Percentiles rank a stretch among this genome's conserved stretches.
Conservation (phyloP, 345 rosid species). For the Microcos paniculata region DNA sequence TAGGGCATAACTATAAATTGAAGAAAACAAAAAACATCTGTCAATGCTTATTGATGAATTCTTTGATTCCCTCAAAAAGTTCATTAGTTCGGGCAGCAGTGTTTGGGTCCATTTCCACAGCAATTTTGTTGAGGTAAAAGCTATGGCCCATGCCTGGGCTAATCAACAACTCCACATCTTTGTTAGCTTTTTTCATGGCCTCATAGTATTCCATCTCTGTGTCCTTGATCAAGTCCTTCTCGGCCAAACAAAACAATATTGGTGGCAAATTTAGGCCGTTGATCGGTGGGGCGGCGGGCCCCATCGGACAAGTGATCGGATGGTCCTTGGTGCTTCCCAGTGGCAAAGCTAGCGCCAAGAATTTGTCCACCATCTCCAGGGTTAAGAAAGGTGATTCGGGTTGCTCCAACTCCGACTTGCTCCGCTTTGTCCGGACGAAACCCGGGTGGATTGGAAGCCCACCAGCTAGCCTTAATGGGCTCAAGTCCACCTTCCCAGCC, state of each 20-base stretch:
- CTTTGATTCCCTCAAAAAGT: slow-evolving; percentile 38
- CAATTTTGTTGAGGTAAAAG: slow-evolving; percentile 57
- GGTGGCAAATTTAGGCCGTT: slow-evolving; percentile 46
- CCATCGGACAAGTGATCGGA: slow-evolving; percentile 68
- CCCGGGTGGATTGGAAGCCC: slow-evolving; percentile 50
- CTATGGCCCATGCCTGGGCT: slow-evolving; percentile 56
- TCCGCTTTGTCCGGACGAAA: slow-evolving; percentile 51
- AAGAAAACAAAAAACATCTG: background rate
- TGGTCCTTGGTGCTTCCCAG: slow-evolving; percentile 45
- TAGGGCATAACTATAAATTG: background rate
- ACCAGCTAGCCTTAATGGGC: slow-evolving; percentile 38
- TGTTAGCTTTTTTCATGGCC: slow-evolving; percentile 42
- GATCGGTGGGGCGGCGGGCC: slow-evolving; percentile 35
- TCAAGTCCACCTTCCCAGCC: slow-evolving; percentile 27
- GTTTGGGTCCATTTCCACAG: slow-evolving; percentile 42
- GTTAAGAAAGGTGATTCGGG: slow-evolving; percentile 59
- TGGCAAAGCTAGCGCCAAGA: slow-evolving; percentile 45
- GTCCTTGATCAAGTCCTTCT: slow-evolving; percentile 45
- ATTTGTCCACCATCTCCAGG: slow-evolving; percentile 60
- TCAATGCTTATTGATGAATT: background rate
- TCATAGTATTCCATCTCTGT: slow-evolving; percentile 63
- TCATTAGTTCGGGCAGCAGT: slow-evolving; percentile 33
- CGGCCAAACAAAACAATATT: slow-evolving; percentile 49
- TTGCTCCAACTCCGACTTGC: slow-evolving; percentile 59
- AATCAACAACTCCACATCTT: slow-evolving; percentile 48